These are phyloP conservation scores for Centrapalus pauciflorus DNA, from an alignment of 129 eudicot genomes.

Conservation along the genomic window DNA sequence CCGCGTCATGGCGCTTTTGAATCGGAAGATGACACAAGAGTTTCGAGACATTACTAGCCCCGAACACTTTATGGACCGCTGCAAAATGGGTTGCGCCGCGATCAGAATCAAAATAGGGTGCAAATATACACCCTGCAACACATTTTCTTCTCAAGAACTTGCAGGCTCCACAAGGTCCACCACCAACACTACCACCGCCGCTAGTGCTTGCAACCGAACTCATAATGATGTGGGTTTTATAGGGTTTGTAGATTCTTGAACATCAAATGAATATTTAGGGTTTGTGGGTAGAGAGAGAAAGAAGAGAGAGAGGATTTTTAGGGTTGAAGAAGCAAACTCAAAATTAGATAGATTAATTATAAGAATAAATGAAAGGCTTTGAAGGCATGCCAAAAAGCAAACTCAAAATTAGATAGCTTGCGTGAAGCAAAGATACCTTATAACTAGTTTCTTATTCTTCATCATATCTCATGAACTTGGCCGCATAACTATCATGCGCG, in stretches of 20 bases:
- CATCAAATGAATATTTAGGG: slow-evolving; percentile 9
- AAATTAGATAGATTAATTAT: slow-evolving; percentile 34
- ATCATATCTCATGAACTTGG: slow-evolving; percentile 34
- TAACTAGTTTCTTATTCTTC: slow-evolving; percentile 46
- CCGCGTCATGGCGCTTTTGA: slow-evolving; percentile 50
- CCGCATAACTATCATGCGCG: slow-evolving; percentile 21
- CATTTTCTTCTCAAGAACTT: slow-evolving; percentile 62
- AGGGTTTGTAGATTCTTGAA: slow-evolving; percentile 7
- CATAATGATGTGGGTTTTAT: slow-evolving; percentile 10
- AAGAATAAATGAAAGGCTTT: slow-evolving; percentile 52
- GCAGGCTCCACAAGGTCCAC: slow-evolving; percentile 67
- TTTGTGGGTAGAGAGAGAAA: slow-evolving; percentile 14
- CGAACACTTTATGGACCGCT: slow-evolving; percentile 49
- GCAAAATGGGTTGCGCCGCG: slow-evolving; percentile 61
- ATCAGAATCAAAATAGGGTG: slow-evolving; percentile 57
- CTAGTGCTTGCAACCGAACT: slow-evolving; percentile 28
- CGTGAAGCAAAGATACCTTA: slow-evolving; percentile 99
- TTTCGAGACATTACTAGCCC: slow-evolving; percentile 54
- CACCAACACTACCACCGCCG: neutral
- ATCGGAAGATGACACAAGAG: slow-evolving; percentile 43
- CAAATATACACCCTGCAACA: slow-evolving; percentile 52
- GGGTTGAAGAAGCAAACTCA: neutral
- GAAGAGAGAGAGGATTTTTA: slow-evolving; percentile 4
- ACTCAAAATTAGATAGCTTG: slow-evolving; percentile 65
- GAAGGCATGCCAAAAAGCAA: slow-evolving; percentile 84